phyloP scores from a whole-genome alignment of 768 basidiomycete genomes.

The Mycena maculata region DNA sequence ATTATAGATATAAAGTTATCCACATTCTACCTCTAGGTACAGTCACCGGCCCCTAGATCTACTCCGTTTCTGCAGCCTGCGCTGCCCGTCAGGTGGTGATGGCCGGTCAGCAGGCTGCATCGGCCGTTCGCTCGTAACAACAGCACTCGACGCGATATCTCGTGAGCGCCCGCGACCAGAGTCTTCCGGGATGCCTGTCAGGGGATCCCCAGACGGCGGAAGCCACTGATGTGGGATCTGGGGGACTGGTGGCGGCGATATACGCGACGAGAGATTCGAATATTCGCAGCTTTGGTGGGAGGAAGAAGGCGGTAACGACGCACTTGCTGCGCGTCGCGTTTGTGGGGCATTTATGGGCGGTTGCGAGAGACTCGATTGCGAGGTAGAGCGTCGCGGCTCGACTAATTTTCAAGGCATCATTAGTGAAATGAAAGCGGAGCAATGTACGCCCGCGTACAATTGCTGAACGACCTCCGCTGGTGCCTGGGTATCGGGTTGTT shows the following conservation, averaged over 20 bases:
- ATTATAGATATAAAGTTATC: slow-evolving; percentile 7
- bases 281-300: slow-evolving; percentile 10
- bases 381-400: slow-evolving; percentile 22
- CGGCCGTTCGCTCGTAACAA: not conserved
- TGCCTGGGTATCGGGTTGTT: slow-evolving; percentile 22
- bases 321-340: slow-evolving; percentile 11
- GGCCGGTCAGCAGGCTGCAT: slow-evolving; percentile 21
- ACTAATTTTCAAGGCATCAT: no score
- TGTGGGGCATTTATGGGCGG: slow-evolving; percentile 10
- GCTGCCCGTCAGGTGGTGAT: slow-evolving; percentile 2
- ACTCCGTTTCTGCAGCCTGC: slow-evolving; percentile 28
- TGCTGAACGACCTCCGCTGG: slow-evolving; percentile 21
- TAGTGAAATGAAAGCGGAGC: no score
- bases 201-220: not conserved
- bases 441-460: no score
- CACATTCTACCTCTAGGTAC: not conserved
- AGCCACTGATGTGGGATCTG: slow-evolving; percentile 30
- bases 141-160: not conserved
- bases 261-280: not conserved
- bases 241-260: slow-evolving; percentile 27
- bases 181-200: slow-evolving; percentile 10
- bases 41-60: slow-evolving; percentile 18
- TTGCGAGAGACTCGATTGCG: slow-evolving; percentile 21
- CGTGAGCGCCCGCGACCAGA: slow-evolving; percentile 25
- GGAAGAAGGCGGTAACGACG: slow-evolving; percentile 1